Conservation (phyloP, 495 filamentous ascomycete genomes). For the Geopyxis carbonaria region DNA sequence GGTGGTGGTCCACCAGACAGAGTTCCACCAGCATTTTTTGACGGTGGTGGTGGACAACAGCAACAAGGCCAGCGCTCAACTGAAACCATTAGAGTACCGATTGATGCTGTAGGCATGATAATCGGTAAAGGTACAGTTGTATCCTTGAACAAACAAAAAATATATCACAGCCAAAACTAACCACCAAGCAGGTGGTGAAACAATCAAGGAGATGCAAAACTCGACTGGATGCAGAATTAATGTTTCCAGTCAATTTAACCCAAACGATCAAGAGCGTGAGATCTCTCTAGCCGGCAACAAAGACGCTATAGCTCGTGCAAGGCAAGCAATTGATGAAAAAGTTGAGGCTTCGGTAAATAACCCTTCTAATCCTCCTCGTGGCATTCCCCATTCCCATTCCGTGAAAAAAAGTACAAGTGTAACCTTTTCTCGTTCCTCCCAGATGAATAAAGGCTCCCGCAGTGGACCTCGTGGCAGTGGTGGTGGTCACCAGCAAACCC, state of each 20-base stretch:
- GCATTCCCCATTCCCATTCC: neutral
- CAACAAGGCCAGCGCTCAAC: constrained; percentile 43
- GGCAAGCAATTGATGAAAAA: constrained; percentile 66
- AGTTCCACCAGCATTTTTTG: constrained; percentile 17
- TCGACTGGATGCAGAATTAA: constrained; percentile 78
- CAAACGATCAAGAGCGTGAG: constrained; percentile 54
- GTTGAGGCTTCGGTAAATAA: constrained; percentile 60
- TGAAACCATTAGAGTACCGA: constrained; percentile 63
- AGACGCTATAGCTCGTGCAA: constrained; percentile 55
- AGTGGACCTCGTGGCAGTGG: constrained; percentile 4
- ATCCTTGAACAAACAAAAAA: constrained; percentile 5
- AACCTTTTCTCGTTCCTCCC: constrained; percentile 3
- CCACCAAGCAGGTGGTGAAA: constrained; percentile 49
- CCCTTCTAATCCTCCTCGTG: constrained; percentile 4
- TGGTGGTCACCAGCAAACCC: constrained; percentile 10
- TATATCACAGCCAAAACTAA: no score
- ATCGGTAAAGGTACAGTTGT: constrained; percentile 49
- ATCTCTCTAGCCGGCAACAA: constrained; percentile 59
- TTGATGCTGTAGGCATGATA: constrained; percentile 79
- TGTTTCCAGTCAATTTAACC: constrained; percentile 52
- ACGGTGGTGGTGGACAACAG: constrained; percentile 26
- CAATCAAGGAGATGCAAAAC: constrained; percentile 72
- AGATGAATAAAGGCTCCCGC: constrained; percentile 7
- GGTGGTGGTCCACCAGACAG: constrained; percentile 10
- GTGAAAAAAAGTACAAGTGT: constrained; percentile 6